Evolutionary conservation across 2,329 filamentous ascomycete species (phyloP), one percentile per base, ranked within the genome.

Genomic region (Xylariaceae sp.): DNA sequence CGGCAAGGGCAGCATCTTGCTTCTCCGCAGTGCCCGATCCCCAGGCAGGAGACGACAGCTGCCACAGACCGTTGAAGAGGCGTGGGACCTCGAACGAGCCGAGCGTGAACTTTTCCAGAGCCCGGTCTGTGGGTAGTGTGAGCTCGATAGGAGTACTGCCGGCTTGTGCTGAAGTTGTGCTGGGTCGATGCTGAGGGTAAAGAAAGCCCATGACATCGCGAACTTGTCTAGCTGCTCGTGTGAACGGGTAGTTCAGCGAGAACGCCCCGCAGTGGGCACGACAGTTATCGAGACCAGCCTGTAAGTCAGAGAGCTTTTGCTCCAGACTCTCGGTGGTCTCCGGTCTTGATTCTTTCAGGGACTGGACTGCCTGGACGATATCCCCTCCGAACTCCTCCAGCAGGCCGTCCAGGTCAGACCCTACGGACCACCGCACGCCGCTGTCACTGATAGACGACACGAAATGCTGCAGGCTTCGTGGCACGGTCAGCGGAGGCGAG

Each of bases 331-430:
- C 22, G 2, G 29, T 42, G 1, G 40, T 29, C 2, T 44, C 32
- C 3, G 50, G 47, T 3, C 38, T 42, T 2, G 45, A 44, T 29
- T 62, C 58, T 29, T 60, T 61, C 13, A 61, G 42, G 2, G 59
- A 56, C 29, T 61, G 56, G 13, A 59, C 44, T 6, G 57, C 53
- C 33, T 62, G 59, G 3, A 61, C 53, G 19, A 60, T 48, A 31
- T 61, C 59, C 17, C 57, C 57, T 26, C 49, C 49, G 19, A 59
- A 51, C 2, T 31, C 37, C 7, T 46, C 48, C 4, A 61, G 38
- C 2, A 39, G 24, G n/a, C 17, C 25, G 19, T 42, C 39, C 3
- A 57, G 34, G 5, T 46, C 32, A n/a, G 46, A 43, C n/a, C 38
- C 36, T 3, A 14, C 29, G 2, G 41, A 25, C 53, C 54, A 57